Evolutionary conservation across 1,284 basidiomycete genomes (phyloP).

Genomic region (Cutaneotrichosporon sp.): DNA sequence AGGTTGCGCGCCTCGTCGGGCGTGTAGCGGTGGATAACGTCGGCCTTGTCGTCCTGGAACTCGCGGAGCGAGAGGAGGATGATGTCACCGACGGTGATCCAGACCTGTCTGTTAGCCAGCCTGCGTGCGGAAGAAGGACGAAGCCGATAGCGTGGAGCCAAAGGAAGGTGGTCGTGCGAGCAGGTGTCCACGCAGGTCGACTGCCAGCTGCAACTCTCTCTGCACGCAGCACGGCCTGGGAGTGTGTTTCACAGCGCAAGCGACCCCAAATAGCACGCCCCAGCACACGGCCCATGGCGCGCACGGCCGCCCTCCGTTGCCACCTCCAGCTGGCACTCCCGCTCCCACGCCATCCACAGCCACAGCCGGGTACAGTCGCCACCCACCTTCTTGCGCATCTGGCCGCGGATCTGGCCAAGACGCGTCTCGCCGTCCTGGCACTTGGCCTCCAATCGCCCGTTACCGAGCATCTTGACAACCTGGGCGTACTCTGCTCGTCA

Average conservation of each 20-base stretch:
- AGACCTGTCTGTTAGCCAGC: conserved; percentile 65
- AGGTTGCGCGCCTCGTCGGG: conserved; percentile 78
- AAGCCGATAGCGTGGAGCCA: not conserved
- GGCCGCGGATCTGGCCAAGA: conserved; percentile 96
- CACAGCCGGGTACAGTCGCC: not conserved
- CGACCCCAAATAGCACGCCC: not conserved
- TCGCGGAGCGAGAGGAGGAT: conserved; percentile 94
- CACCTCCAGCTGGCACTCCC: not conserved
- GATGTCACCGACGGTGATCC: conserved; percentile 99
- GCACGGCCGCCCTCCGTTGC: not conserved
- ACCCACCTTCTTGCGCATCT: conserved; percentile 97
- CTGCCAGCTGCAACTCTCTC: not conserved
- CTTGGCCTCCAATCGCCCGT: conserved; percentile 92
- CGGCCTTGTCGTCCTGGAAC: conserved; percentile 99
- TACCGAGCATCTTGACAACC: conserved; percentile 98
- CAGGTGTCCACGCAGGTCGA: not conserved
- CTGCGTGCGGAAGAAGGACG: not conserved
- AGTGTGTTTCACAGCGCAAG: not conserved
- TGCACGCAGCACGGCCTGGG: not conserved
- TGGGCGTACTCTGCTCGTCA: conserved; percentile 84
- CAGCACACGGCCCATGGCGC: not conserved
- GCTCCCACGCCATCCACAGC: not conserved
- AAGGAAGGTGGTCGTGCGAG: not conserved
- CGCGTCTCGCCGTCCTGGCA: conserved; percentile 99
- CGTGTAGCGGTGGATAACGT: conserved; percentile 99